A percentile compares a stretch with the other conserved stretches of the same genome.
phyloP scores from a whole-genome alignment of 2,329 filamentous ascomycete genomes.

The Diaporthe sp. region DNA sequence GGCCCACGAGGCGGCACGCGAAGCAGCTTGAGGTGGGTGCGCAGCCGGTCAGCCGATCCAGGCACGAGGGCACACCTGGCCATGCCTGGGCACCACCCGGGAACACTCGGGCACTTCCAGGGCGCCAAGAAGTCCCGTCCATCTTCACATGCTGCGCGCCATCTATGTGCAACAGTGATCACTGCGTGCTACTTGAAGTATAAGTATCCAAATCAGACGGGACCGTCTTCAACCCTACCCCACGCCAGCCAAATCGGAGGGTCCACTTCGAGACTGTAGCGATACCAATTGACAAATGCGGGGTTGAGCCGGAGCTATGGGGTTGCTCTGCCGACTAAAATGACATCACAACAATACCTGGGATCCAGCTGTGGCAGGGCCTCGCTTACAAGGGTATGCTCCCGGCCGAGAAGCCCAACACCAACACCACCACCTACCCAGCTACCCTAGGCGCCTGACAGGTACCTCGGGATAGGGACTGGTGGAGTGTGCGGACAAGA shows the following conservation, averaged over 20 bases:
- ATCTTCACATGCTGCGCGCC: slow-evolving; percentile 18
- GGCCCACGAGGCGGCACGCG: slow-evolving; percentile 36
- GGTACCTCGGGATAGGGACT: background rate
- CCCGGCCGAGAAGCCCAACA: slow-evolving; percentile 25
- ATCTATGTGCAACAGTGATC: background rate
- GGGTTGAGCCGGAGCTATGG: slow-evolving; percentile 24
- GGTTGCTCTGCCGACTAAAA: slow-evolving; percentile 42
- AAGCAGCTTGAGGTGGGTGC: background rate
- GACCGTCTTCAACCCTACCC: background rate
- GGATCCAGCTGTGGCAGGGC: slow-evolving; percentile 8
- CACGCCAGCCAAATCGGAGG: slow-evolving; percentile 8
- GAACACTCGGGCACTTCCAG: background rate
- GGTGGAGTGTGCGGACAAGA: background rate
- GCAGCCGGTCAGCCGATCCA: slow-evolving; percentile 14
- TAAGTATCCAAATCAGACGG: background rate
- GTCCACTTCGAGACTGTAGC: slow-evolving; percentile 1
- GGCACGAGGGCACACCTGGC: slow-evolving; percentile 22
- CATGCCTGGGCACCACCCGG: background rate
- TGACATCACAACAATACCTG: slow-evolving; percentile 41
- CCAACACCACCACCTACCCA: slow-evolving; percentile 10
- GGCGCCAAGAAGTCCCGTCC: background rate
- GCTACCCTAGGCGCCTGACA: background rate
- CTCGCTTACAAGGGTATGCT: slow-evolving; percentile 26
- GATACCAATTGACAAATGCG: slow-evolving; percentile 25
- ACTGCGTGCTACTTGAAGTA: background rate